Percentiles rank a stretch among this genome's conserved stretches.
Evolutionary conservation across 345 rosid genomes (phyloP).

Genomic region (Raphanus sativus): DNA sequence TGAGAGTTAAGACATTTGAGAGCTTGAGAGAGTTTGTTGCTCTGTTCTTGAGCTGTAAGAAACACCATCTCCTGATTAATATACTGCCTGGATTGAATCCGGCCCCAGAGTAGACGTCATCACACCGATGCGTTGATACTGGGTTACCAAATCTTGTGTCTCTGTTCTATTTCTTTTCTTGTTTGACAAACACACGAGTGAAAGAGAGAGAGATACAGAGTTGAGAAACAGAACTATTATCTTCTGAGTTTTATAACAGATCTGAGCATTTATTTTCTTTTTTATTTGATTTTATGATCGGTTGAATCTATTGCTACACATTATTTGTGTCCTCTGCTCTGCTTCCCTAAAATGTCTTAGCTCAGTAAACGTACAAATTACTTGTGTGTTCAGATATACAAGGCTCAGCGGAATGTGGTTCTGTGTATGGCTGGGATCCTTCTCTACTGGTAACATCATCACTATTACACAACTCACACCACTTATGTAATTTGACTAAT

Average conservation of each 20-base stretch:
- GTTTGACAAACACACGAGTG: neutral
- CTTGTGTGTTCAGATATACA: conserved; percentile 59
- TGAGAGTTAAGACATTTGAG: neutral
- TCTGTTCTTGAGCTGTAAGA: neutral
- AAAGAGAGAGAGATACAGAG: neutral
- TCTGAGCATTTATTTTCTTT: neutral
- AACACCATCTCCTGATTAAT: too few species aligned
- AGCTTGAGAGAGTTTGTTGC: neutral
- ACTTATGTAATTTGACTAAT: neutral
- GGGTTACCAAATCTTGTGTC: neutral
- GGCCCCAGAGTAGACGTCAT: too few species aligned
- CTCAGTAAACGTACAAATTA: conserved; percentile 5
- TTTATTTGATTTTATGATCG: neutral
- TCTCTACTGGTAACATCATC: conserved; percentile 69
- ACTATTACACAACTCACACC: neutral
- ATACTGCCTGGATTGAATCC: too few species aligned
- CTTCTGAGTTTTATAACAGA: neutral
- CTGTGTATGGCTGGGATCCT: conserved; percentile 74
- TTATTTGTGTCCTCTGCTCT: neutral
- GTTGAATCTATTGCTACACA: neutral
- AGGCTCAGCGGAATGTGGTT: conserved; percentile 83
- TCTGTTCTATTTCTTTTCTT: neutral
- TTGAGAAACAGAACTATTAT: too few species aligned
- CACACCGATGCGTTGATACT: too few species aligned
- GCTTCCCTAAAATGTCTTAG: neutral